Percentiles rank a stretch among this genome's conserved stretches.
Evolutionary conservation across 352 stramenopile genomes (phyloP).

Genomic region (Globisporangium paddicum): DNA sequence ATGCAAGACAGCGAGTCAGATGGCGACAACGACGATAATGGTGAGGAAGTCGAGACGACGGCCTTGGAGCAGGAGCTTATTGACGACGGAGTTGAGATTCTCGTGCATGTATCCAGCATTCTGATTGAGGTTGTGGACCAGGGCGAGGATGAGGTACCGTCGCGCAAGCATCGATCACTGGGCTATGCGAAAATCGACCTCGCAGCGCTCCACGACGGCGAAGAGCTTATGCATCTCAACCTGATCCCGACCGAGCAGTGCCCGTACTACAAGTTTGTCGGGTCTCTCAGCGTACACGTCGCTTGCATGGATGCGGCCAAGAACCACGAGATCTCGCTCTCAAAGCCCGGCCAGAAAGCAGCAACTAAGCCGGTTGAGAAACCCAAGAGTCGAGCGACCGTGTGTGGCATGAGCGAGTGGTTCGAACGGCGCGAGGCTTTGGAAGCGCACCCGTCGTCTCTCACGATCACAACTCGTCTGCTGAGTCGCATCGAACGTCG

Average conservation of each 20-base stretch:
- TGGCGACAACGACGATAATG: too few species aligned
- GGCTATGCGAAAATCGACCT: slow-evolving; percentile 53
- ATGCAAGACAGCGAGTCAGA: slow-evolving; percentile 1
- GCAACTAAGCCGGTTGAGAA: not conserved
- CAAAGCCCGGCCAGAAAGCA: not conserved
- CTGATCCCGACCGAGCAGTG: slow-evolving; percentile 31
- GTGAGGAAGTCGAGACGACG: not conserved
- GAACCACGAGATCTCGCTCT: not conserved
- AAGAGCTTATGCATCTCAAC: slow-evolving; percentile 32
- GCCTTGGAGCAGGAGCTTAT: slow-evolving; percentile 8
- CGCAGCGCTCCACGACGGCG: slow-evolving; percentile 24
- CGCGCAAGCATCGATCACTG: slow-evolving; percentile 13
- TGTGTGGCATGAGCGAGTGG: slow-evolving; percentile 29
- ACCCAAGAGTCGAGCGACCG: not conserved
- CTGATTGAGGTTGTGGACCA: slow-evolving; percentile 49
- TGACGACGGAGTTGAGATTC: slow-evolving; percentile 20
- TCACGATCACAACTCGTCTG: slow-evolving; percentile 9
- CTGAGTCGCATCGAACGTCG: slow-evolving; percentile 41
- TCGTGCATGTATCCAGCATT: slow-evolving; percentile 34
- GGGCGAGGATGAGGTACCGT: not conserved
- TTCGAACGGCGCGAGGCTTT: slow-evolving; percentile 21
- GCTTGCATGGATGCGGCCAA: slow-evolving; percentile 14
- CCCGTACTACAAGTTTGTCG: slow-evolving; percentile 55
- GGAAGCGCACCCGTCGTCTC: slow-evolving; percentile 5
- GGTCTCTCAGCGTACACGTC: slow-evolving; percentile 35